Evolutionary conservation across 495 filamentous ascomycete genomes (phyloP).

Genomic region (Penicillium arizonense): DNA sequence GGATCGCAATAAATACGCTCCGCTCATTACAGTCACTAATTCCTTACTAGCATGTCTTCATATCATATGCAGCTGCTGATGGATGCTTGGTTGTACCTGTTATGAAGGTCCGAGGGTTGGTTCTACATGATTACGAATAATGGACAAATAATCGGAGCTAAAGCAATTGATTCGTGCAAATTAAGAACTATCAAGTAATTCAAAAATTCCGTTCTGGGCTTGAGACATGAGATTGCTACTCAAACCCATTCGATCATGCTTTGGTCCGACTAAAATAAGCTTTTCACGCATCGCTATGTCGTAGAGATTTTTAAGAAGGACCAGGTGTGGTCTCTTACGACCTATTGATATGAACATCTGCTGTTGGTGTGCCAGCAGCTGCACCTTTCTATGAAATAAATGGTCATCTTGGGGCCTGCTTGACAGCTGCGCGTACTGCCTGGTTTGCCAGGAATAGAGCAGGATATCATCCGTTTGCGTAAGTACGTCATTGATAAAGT

Average conservation of each 20-base stretch:
- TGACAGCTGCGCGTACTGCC: neutral
- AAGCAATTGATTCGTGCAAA: neutral
- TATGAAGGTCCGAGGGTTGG: constrained; percentile 1
- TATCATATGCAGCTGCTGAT: neutral
- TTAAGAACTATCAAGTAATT: neutral
- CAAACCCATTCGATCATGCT: neutral
- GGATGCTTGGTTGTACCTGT: constrained; percentile 1
- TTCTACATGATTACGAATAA: constrained; percentile 2
- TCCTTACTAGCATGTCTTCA: constrained; percentile 2
- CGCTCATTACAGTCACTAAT: neutral
- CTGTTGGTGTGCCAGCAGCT: neutral
- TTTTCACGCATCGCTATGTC: neutral
- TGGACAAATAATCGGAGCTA: neutral
- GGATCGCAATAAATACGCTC: neutral
- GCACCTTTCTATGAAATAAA: neutral
- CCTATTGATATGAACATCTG: neutral
- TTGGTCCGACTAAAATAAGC: constrained; percentile 3
- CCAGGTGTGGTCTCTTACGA: neutral
- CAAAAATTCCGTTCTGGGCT: neutral
- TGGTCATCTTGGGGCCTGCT: neutral
- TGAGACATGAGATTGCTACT: neutral
- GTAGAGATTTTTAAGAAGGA: neutral
- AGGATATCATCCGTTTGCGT: neutral
- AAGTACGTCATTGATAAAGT: neutral
- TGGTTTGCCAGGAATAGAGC: neutral